Percentiles rank a stretch among this genome's conserved stretches.
phyloP scores from a whole-genome alignment of 2,329 filamentous ascomycete genomes.

The Trichoderma hamatum region DNA sequence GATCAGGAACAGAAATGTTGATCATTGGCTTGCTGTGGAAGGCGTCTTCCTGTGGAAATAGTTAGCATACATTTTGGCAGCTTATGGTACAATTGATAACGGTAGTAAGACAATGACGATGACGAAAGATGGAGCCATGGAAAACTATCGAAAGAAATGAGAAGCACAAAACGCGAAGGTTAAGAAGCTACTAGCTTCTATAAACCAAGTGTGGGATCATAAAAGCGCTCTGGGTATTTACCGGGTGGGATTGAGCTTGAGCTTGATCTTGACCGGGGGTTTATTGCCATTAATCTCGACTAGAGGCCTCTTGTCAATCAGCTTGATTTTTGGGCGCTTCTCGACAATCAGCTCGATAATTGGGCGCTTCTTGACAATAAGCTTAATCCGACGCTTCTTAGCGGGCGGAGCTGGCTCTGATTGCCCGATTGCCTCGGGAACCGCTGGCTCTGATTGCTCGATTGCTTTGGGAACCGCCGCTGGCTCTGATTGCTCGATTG shows the following conservation, averaged over 20 bases:
- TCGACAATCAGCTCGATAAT: too few species aligned
- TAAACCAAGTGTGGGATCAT: not conserved
- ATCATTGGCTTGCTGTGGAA: constrained; percentile 85
- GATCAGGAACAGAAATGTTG: constrained; percentile 82
- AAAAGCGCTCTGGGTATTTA: not conserved
- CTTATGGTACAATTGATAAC: not conserved
- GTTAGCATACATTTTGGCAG: constrained; percentile 29
- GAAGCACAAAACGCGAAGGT: not conserved
- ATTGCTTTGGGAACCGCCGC: too few species aligned
- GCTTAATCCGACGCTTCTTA: not conserved
- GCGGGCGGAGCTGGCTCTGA: not conserved
- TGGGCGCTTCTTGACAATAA: not conserved
- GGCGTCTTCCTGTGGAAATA: constrained; percentile 71
- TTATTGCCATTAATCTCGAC: not conserved
- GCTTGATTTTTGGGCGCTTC: not conserved
- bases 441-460: not conserved
- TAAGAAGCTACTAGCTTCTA: not conserved
- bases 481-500: not conserved
- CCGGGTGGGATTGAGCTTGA: not conserved
- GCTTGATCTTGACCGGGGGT: not conserved
- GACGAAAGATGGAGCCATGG: not conserved
- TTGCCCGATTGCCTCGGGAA: not conserved
- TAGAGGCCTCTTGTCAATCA: not conserved
- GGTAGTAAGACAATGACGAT: not conserved
- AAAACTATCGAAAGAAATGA: not conserved